Evolutionary conservation across 192 early-diverging fungal species (phyloP).

Genomic region (Linderina pennispora): DNA sequence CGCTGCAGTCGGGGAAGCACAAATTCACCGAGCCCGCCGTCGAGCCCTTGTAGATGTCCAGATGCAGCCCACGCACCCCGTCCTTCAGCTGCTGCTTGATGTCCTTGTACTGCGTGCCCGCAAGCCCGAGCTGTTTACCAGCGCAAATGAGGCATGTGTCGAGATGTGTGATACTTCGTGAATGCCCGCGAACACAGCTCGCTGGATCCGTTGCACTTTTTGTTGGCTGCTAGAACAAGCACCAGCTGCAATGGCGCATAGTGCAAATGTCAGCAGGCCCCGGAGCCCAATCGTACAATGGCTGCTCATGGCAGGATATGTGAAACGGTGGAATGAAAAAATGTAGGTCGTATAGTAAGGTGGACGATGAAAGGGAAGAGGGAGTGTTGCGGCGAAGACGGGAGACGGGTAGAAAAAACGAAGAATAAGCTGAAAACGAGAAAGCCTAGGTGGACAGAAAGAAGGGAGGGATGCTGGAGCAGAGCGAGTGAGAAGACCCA

Average conservation of each 20-base stretch:
- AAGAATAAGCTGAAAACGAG: too few species aligned
- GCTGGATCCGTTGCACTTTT: constrained; percentile 31
- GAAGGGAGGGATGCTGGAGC: too few species aligned
- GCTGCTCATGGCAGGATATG: background rate
- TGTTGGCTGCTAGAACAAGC: background rate
- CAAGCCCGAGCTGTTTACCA: constrained; percentile 8
- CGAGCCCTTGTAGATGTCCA: constrained; percentile 31
- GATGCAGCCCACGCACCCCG: constrained; percentile 41
- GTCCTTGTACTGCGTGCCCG: constrained; percentile 39
- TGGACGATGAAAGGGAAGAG: too few species aligned
- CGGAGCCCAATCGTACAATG: background rate
- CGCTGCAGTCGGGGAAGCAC: constrained; percentile 39
- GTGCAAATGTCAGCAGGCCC: background rate
- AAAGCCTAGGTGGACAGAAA: too few species aligned
- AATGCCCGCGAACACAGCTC: constrained; percentile 41
- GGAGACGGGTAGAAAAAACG: too few species aligned
- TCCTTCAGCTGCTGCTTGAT: constrained; percentile 38
- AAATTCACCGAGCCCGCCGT: constrained; percentile 17
- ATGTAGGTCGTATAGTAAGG: too few species aligned
- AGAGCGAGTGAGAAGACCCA: too few species aligned
- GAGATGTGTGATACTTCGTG: constrained; percentile 30
- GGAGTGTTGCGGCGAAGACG: too few species aligned
- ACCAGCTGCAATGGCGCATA: background rate
- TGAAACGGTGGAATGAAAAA: too few species aligned
- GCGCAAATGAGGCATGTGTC: constrained; percentile 40